phyloP scores from a whole-genome alignment of 768 basidiomycete species.

The Lentinula sp. region DNA sequence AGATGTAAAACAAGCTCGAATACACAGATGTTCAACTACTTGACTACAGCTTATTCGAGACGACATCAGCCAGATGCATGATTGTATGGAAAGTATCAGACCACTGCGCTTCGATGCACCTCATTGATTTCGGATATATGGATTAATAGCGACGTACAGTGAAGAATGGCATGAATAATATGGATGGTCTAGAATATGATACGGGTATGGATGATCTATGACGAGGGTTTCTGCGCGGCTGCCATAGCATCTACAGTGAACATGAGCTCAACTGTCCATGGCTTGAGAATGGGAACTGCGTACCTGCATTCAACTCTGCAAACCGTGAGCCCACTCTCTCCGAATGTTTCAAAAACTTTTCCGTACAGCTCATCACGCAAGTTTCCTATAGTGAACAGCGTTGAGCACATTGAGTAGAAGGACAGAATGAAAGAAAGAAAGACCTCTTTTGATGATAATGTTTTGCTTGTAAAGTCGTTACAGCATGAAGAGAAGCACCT shows the following conservation, averaged over 20 bases:
- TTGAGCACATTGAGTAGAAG: neutral
- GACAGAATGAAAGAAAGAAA: neutral
- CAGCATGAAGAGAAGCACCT: conserved; percentile 93
- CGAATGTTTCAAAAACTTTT: conserved; percentile 97
- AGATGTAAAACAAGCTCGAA: too few relatives aligned
- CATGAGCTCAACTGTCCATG: neutral
- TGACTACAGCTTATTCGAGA: too few relatives aligned
- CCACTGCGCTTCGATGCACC: too few relatives aligned
- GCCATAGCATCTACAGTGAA: neutral
- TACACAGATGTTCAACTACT: too few relatives aligned
- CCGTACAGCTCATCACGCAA: conserved; percentile 90
- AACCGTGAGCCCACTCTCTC: conserved; percentile 90
- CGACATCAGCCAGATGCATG: too few relatives aligned
- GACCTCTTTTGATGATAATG: conserved; percentile 91
- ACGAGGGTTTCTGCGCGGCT: conserved; percentile 1
- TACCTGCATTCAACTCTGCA: conserved; percentile 88
- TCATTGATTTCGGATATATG: neutral
- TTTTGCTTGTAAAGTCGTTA: conserved; percentile 96
- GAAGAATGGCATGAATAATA: neutral
- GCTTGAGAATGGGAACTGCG: conserved; percentile 19
- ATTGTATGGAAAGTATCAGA: too few relatives aligned
- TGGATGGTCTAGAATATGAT: neutral
- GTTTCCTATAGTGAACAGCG: conserved; percentile 50
- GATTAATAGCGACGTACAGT: neutral
- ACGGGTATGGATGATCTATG: neutral